A percentile compares a stretch with the other conserved stretches of the same genome.
Evolutionary conservation across 116 monocot genomes (phyloP).

Genomic region (Cymodocea nodosa): DNA sequence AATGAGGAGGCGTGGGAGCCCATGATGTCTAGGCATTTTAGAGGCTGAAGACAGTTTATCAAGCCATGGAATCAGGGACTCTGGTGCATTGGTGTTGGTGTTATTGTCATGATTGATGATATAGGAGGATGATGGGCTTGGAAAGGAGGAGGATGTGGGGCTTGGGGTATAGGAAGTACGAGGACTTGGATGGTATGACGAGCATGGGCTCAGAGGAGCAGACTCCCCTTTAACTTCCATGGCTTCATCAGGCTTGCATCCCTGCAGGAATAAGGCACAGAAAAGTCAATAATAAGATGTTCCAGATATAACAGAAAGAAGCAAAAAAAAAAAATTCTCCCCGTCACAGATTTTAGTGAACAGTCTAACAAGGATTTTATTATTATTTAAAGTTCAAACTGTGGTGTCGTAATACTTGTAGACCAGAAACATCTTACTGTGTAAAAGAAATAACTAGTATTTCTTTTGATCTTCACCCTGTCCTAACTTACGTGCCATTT

Average conservation of each 20-base stretch:
- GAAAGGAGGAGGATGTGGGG: conserved; percentile 62
- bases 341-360: no score
- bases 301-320: not conserved
- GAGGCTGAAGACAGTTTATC: conserved; percentile 38
- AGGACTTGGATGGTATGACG: conserved; percentile 58
- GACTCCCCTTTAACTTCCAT: conserved; percentile 37
- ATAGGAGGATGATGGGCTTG: conserved; percentile 51
- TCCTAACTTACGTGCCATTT: no score
- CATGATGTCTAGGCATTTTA: conserved; percentile 4
- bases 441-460: no score
- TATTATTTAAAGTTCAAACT: no score
- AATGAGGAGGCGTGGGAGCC: conserved; percentile 6
- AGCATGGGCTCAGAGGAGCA: conserved; percentile 41
- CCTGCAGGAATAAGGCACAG: conserved; percentile 16
- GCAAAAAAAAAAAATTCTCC: not conserved
- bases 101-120: conserved; percentile 4
- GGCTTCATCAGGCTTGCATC: conserved; percentile 34
- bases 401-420: no score
- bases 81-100: conserved; percentile 11
- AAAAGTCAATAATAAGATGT: not conserved
- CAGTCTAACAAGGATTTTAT: no score
- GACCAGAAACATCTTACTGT: no score
- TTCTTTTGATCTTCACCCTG: no score
- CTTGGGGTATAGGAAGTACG: conserved; percentile 45
- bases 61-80: conserved; percentile 65